phyloP scores from a whole-genome alignment of 2,329 filamentous ascomycete genomes.

The Ophiocordyceps camponoti-leonardi region DNA sequence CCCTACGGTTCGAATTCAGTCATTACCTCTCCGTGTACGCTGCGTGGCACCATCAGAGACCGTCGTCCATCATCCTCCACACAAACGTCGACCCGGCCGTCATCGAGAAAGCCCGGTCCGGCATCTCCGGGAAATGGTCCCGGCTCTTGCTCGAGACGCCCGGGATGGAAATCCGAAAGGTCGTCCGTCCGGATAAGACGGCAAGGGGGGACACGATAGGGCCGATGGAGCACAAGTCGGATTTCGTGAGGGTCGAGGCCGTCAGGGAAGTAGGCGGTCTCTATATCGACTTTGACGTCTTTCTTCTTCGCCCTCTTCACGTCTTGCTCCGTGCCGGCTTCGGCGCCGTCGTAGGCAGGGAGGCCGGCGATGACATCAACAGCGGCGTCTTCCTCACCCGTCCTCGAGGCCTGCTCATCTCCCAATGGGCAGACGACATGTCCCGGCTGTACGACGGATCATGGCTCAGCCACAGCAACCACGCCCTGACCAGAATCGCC shows the following conservation, averaged over 20 bases:
- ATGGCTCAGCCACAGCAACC: conserved; percentile 12
- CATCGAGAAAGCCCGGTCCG: background rate
- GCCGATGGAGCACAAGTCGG: conserved; percentile 6
- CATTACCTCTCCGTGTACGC: conserved; percentile 10
- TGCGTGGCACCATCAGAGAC: conserved; percentile 6
- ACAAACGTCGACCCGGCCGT: conserved; percentile 5
- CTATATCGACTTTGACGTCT: conserved; percentile 9
- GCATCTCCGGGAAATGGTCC: conserved; percentile 7
- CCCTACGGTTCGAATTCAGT: conserved; percentile 9
- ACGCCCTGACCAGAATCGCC: conserved; percentile 9
- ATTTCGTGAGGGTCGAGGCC: conserved; percentile 8
- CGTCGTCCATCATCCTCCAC: conserved; percentile 10
- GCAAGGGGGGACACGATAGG: background rate
- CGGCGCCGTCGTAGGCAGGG: conserved; percentile 5
- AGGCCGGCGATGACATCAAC: conserved; percentile 6
- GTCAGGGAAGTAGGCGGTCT: conserved; percentile 6
- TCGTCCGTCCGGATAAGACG: conserved; percentile 1
- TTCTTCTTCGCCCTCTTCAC: conserved; percentile 5
- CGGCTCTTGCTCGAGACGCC: conserved; percentile 7
- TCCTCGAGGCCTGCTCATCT: conserved; percentile 5
- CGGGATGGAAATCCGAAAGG: background rate
- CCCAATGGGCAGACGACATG: conserved; percentile 7
- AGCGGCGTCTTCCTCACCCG: conserved; percentile 9
- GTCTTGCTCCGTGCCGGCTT: conserved; percentile 5
- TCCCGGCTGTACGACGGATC: conserved; percentile 10